Base-by-base conservation (phyloP, 225 moss, liverwort and hornwort genomes). In the Climacium dendroides region DNA sequence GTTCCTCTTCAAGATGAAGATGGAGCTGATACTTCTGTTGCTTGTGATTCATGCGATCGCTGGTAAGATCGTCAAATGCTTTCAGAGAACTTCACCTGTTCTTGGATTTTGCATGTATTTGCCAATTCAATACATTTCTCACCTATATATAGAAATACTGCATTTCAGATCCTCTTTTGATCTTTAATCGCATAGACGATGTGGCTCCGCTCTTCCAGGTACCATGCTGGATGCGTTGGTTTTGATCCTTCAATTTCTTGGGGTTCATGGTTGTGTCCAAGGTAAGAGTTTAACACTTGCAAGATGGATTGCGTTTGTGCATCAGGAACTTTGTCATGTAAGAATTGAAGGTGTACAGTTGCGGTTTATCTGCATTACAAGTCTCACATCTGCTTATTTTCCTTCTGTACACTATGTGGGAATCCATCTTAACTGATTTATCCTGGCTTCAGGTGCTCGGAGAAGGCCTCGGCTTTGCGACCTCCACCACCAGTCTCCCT, bases 11-110 rank as follows among this genome's bases (percentile, higher is more conserved):
- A 91, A 74, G 95, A 95, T 87, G 94, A 92, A 86, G 96, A 96
- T 90, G 95, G 95, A 54, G 93, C 97, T 83, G 98, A 98, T 88
- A 96, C 98, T 73, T 98, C 98, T 87, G 97, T 98, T 87, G 98
- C 98, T 67, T 98, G 98, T 86, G 98, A 98, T 93, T 96, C 95
- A 71, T 98, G 98, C 90, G 98, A 98, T 87, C 92, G 94, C 90
- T 98, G 98, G 98, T 98, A 65, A 81, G 90, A 93, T 82, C 37
- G 22, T 81, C 77, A 53, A 34, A 34, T 80, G 47, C 84, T 88
- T 79, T 83, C 78, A 66, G 60, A 74, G 59, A 62, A 61, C 25
- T 79, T 52, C 48, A 34, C 50, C 54, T 71, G 65, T 78, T 84
- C 39, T 84, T 87, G 45, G 58, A 60, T 70, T 80, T 84, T 47